Base-by-base conservation (phyloP, 768 basidiomycete species). In the Mycena filopes region DNA sequence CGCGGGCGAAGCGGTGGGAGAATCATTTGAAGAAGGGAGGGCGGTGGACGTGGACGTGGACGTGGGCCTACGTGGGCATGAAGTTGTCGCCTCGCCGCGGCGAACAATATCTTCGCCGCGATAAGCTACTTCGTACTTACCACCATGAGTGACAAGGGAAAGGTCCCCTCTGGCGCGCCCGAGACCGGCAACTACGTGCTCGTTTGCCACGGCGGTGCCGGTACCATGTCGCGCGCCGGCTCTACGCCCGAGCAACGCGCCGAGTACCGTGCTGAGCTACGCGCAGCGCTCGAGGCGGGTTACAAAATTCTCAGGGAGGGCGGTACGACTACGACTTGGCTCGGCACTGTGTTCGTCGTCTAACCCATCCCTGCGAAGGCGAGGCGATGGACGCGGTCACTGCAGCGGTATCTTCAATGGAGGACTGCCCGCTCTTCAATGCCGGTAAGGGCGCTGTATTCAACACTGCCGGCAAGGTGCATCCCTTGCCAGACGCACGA, bases 341-440 rank as follows among this genome's bases (percentile, higher is more conserved):
- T 42, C 2, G 8, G 0, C 8, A 9, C 21, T 40, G n/a, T 43
- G 3, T 21, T 15, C 21, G n/a, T n/a, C n/a, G n/a, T n/a, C n/a
- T n/a, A n/a, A n/a, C n/a, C 9, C 23, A 16, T 13, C 4, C 28
- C 21, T n/a, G 13, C 13, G 23, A 49, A 65, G 93, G 93, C 0
- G 91, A 93, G 72, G 93, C 93, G 6, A 88, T 95, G 84, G 92
- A 95, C 73, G 93, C 94, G 20, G 87, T 83, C 6, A 88, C 91
- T 4, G 89, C 91, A 12, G 92, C 93, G 0, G 93, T 93, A 10
- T 79, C 86, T 0, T 75, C 81, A 18, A 79, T 95, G 84, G 93
- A 95, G 84, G 93, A 95, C 71, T 86, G 84, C 64, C 88, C 91
- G 10, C 77, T 95, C 20, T 94, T 95, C 79, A 95, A 95, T 70